Evolutionary conservation across 2,329 filamentous ascomycete genomes (phyloP), one percentile per base, ranked within the genome.

Genomic region (Dactylellina parvicollis): DNA sequence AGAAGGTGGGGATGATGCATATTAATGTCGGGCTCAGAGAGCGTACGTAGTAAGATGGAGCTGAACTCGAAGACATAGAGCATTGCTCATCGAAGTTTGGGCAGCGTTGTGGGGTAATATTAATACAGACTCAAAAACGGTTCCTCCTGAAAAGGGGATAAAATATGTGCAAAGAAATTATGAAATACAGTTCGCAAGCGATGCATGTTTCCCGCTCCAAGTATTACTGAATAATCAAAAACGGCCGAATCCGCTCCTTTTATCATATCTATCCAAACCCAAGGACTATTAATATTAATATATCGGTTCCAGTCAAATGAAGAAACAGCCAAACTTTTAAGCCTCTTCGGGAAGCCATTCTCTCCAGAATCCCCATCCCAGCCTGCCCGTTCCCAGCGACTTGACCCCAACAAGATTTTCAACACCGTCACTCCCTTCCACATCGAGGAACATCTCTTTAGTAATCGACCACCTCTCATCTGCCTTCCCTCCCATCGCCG

Each of bases 381-480:
- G 89, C 74, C 89, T 83, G 78, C 90, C 89, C 49, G 90, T 89
- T 0, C 83, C 84, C 22, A 86, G 84, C 2, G 88, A 88, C 62
- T 86, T 85, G 1, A 96, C 92, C 14, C 94, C 93, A 0, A 97
- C 94, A 40, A 99, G 83, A 77, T 86, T 85, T 81, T 98, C 94
- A 18, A 99, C 90, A 0, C 91, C 95, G 61, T 93, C 90, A 36
- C 89, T 90, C 0, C 91, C 93, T 59, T 92, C 87, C 0, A 92
- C 95, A 64, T 89, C 91, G 61, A 98, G 84, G 80, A 99, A 91
- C 78, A 89, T 90, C 69, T 97, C 92, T 78, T 94, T 85, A 77
- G 96, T 91, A 78, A 99, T 98, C 81, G 97, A 93, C 83, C 95
- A 92, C 22, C 92, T 92, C 32, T 92, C 92, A 75, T 92, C 87